Base-by-base conservation (phyloP, 208 protist genomes). In the Naegleria gruberi region DNA sequence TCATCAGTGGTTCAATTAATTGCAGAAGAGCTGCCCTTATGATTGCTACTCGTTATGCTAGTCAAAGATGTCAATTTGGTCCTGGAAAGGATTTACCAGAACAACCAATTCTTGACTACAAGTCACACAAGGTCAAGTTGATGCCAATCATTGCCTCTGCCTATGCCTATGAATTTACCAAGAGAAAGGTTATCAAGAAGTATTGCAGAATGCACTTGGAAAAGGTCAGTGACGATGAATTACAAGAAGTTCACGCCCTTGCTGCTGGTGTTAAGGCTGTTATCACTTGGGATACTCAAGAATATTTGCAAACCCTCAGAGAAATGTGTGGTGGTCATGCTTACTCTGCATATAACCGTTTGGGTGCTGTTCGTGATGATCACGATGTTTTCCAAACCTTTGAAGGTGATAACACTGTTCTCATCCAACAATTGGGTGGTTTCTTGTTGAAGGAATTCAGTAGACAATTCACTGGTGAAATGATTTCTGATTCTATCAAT, bases 371-470 rank as follows among this genome's bases (percentile, higher is more conserved):
- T 1, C 44, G n/a, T 44, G 40, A 90, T 46, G 55, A 82, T 41
- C 7, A 74, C 30, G 81, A 90, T 65, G 17, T 81, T 0, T 45
- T 74, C 12, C 34, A 42, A 87, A 93, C 92, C 40, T 93, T 90
- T 41, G 92, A 93, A 55, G 92, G 92, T 87, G 92, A 91, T 10
- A 93, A 93, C 40, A 87, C 90, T 26, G 92, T 93, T 19, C 83
- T 93, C 4, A 46, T 92, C 7, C 92, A 93, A 90, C 91, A 92
- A 45, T 90, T 92, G n/a, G 30, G 89, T 8, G 44, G 82, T 15
- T 85, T 89, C 34, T 74, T 90, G 19, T 45, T 90, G 47, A 65
- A 74, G 43, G 5, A 82, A 55, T 87, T 87, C n/a, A n/a, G 7
- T 4, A 19, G 8, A 26, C 41, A 87, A 55, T 55, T 87, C 15